Conservation (phyloP, 208 protist genomes). For the Leishmania arabica region DNA sequence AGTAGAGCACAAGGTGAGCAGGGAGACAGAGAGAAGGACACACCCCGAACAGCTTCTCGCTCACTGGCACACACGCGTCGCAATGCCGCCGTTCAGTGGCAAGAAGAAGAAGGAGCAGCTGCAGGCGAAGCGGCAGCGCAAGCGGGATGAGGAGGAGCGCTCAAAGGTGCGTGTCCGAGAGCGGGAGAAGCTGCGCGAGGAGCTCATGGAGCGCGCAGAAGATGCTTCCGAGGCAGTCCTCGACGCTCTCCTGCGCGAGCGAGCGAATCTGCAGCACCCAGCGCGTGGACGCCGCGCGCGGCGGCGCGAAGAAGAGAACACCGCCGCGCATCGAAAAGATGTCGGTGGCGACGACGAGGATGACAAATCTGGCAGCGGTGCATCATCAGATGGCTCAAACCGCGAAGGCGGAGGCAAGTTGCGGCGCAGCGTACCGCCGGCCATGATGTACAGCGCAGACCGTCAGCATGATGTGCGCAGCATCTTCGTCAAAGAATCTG, state of each 20-base stretch:
- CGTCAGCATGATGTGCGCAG: constrained; percentile 67
- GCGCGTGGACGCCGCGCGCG: constrained; percentile 2
- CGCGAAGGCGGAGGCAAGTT: neutral
- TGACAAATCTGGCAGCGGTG: neutral
- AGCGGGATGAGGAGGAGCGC: constrained; percentile 54
- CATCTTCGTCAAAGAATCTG: constrained; percentile 74
- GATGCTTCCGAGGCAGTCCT: constrained; percentile 24
- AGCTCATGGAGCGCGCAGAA: constrained; percentile 22
- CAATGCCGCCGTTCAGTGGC: constrained; percentile 84
- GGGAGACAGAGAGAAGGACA: neutral
- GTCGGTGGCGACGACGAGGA: neutral
- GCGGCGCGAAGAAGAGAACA: constrained; percentile 10
- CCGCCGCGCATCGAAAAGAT: neutral
- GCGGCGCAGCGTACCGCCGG: neutral
- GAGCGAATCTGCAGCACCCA: constrained; percentile 11
- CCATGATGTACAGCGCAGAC: constrained; percentile 67
- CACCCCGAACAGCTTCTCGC: neutral
- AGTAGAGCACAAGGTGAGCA: neutral
- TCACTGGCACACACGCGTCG: neutral
- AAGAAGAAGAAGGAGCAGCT: constrained; percentile 94
- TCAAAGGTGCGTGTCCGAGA: constrained; percentile 20
- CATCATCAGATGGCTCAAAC: neutral
- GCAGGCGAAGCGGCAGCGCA: constrained; percentile 79
- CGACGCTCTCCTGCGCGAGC: constrained; percentile 21
- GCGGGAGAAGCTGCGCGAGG: constrained; percentile 33